A percentile compares a stretch with the other conserved stretches of the same genome.
Evolutionary conservation across 257 asterid genomes (phyloP).

Genomic region (Solanum acaule): DNA sequence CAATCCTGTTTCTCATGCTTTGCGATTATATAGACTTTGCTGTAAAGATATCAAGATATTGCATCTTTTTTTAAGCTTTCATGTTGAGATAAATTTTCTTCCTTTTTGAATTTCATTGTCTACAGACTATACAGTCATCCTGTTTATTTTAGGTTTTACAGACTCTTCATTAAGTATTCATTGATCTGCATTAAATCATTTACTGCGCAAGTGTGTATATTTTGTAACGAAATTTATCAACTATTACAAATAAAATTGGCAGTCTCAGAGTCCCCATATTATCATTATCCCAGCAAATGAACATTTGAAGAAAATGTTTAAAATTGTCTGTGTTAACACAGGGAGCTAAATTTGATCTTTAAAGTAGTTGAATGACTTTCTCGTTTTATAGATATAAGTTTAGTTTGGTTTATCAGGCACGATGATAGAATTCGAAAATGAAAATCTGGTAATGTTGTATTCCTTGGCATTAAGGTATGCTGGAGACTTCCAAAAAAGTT

Average conservation of each 20-base stretch:
- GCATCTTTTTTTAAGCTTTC: not conserved
- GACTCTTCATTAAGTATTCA: not conserved
- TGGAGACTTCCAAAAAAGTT: not conserved
- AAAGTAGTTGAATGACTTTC: not conserved
- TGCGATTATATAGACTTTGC: not conserved
- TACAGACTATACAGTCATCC: not conserved
- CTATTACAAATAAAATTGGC: no score
- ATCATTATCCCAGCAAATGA: no score
- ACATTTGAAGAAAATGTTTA: no score
- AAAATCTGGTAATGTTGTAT: not conserved
- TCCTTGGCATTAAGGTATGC: not conserved
- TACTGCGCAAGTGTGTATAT: no score
- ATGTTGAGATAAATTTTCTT: not conserved
- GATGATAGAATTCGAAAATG: not conserved
- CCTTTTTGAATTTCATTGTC: not conserved
- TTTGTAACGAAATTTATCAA: no score
- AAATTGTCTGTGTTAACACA: no score
- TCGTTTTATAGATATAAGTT: no score
- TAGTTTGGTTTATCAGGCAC: not conserved
- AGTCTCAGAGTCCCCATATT: no score
- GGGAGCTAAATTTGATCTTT: no score
- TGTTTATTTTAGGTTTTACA: no score
- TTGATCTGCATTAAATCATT: not conserved
- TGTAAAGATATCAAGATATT: not conserved
- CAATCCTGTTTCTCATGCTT: not conserved